phyloP scores from a whole-genome alignment of 2,329 filamentous ascomycete genomes.

The Helminthosporium solani region DNA sequence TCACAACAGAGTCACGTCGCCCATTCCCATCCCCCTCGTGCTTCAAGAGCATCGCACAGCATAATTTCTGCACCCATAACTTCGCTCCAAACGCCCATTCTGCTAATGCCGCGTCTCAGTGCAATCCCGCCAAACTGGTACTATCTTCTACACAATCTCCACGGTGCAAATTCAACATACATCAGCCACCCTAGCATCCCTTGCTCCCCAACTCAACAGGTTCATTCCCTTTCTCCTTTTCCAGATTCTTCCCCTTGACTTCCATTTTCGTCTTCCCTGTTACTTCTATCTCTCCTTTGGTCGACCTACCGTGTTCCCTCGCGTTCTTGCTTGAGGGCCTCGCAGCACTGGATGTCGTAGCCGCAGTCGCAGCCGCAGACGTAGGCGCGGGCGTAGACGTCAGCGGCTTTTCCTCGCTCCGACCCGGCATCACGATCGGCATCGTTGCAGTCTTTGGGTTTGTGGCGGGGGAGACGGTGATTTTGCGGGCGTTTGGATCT shows the following conservation, averaged over 20 bases:
- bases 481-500: slow-evolving; percentile 1
- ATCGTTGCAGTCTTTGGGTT: not conserved
- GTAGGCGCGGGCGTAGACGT: not conserved
- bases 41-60: not conserved
- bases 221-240: not conserved
- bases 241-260: not conserved
- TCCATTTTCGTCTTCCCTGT: not conserved
- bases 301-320: not conserved
- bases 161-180: not conserved
- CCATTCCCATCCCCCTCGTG: not conserved
- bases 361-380: not conserved
- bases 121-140: not conserved
- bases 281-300: not conserved
- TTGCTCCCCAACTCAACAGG: not conserved
- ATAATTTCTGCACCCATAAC: not conserved
- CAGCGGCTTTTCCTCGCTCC: not conserved
- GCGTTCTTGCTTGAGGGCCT: not conserved
- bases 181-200: slow-evolving; percentile 1
- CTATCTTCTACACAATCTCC: not conserved
- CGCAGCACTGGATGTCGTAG: not conserved
- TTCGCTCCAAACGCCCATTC: not conserved
- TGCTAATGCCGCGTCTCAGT: not conserved
- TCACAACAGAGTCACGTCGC: no score
- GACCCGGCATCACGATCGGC: not conserved
- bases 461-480: not conserved